Percentiles rank a stretch among this genome's conserved stretches.
Evolutionary conservation across 2,329 filamentous ascomycete genomes (phyloP).

Genomic region (Falciphora oryzae): DNA sequence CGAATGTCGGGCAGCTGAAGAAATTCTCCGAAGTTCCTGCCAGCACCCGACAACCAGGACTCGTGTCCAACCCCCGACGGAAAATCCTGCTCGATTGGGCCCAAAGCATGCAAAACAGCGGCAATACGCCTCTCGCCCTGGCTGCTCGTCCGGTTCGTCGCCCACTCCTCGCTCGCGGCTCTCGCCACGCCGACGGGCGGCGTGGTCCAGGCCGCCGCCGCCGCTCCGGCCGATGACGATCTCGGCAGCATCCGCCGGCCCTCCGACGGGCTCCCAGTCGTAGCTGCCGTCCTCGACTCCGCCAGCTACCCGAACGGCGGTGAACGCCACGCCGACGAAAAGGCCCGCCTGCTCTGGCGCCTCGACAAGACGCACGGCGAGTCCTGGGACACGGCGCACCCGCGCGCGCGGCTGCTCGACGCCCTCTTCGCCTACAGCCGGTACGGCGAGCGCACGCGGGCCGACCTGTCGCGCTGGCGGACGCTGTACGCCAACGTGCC

Average conservation of each 20-base stretch:
- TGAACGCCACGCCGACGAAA: conserved; percentile 11
- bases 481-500: conserved; percentile 31
- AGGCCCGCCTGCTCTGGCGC: conserved; percentile 20
- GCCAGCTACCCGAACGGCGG: too few species aligned
- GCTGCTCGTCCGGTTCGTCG: conserved; percentile 1
- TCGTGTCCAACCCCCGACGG: too few species aligned
- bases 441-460: conserved; percentile 29
- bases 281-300: background rate
- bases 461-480: conserved; percentile 30
- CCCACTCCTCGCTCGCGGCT: background rate
- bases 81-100: too few species aligned
- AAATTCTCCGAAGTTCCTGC: too few species aligned
- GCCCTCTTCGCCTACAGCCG: conserved; percentile 31
- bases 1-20: too few species aligned
- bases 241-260: background rate
- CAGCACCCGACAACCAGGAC: too few species aligned
- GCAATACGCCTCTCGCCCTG: background rate
- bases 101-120: background rate
- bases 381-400: conserved; percentile 29
- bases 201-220: background rate
- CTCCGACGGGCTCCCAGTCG: background rate
- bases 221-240: background rate
- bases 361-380: conserved; percentile 22
- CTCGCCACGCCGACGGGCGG: background rate
- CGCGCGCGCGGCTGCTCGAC: conserved; percentile 33